Conservation (phyloP, 2,329 filamentous ascomycete species). For the Ophioceras dolichostomum region DNA sequence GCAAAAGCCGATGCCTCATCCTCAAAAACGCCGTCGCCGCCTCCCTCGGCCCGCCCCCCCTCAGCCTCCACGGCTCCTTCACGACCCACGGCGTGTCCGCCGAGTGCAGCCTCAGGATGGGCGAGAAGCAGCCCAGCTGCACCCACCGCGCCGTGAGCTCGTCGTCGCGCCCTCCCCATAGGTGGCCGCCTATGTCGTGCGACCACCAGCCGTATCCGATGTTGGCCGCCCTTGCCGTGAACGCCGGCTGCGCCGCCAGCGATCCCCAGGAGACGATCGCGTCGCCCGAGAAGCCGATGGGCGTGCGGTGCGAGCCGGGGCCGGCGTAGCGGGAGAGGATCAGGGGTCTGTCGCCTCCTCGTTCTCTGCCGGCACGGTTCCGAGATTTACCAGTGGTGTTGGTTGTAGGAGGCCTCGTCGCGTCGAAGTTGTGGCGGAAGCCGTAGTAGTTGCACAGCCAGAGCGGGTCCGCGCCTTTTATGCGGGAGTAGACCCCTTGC, state of each 20-base stretch:
- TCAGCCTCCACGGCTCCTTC: constrained; percentile 50
- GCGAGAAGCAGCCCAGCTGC: constrained; percentile 48
- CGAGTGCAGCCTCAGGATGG: constrained; percentile 49
- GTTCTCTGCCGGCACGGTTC: too few species aligned
- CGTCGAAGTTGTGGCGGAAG: constrained; percentile 35
- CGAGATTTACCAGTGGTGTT: too few species aligned
- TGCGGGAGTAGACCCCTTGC: constrained; percentile 41
- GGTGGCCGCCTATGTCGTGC: constrained; percentile 56
- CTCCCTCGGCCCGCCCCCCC: constrained; percentile 25
- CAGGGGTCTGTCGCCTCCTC: constrained; percentile 24
- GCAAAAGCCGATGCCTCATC: constrained; percentile 45
- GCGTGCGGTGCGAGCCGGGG: constrained; percentile 50
- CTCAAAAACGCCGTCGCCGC: constrained; percentile 37
- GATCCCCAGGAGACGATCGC: constrained; percentile 46
- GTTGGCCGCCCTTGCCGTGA: constrained; percentile 53
- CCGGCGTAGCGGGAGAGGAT: constrained; percentile 51
- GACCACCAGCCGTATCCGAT: constrained; percentile 60
- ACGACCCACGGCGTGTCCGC: constrained; percentile 43
- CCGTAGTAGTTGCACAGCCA: constrained; percentile 57
- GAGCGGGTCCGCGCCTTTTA: constrained; percentile 47
- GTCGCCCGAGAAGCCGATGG: constrained; percentile 53
- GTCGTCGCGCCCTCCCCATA: constrained; percentile 40
- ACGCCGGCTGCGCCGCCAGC: constrained; percentile 52
- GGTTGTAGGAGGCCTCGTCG: too few species aligned
- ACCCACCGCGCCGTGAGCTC: constrained; percentile 49